Base-by-base conservation (phyloP, 2,329 filamentous ascomycete genomes). In the Aspergillus proliferans region DNA sequence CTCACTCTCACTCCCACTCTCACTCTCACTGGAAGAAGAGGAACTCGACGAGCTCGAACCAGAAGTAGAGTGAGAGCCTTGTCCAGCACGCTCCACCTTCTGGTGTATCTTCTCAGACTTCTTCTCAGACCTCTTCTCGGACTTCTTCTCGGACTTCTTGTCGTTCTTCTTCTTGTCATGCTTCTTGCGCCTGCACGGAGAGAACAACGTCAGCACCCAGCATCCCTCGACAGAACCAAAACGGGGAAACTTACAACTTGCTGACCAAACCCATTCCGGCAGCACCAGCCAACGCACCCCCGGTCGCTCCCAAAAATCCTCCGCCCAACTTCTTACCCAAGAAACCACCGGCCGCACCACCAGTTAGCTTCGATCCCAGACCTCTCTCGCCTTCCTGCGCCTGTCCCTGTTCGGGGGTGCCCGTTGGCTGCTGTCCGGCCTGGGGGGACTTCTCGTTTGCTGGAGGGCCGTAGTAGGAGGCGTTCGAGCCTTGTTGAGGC, bases 291-390 rank as follows among this genome's bases (percentile, higher is more conserved):
- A 69, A 50, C 18, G 62, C 60, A 38, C 68, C 68, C 6, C 64
- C 68, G 1, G 64, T 52, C 1, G 62, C 65, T 2, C 62, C 64
- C 30, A 71, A 41, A 6, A 58, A 38, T 6, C 65, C 67, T 12
- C 63, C 64, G 3, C 65, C 66, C n/a, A 69, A 43, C 43, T 69
- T 66, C 41, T 68, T 62, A 6, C 65, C 66, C 2, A 65, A 40
- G 43, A 67, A 60, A 1, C 65, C 68, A 43, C 70, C 70, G 3
- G 63, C 67, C 1, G 66, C 66, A 34, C 62, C 68, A 21, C 71
- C 71, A 26, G 70, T 44, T 8, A 71, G 50, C 2, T 68, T 66
- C 9, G 68, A 62, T 2, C 65, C 68, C 9, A 72, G 52, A 15
- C 66, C 64, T 40, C 61, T 68, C 19, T 69, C 67, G 7, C 62